These are phyloP conservation scores for Lyophyllum atratum DNA, from an alignment of 768 basidiomycete genomes.

Conservation along the genomic window DNA sequence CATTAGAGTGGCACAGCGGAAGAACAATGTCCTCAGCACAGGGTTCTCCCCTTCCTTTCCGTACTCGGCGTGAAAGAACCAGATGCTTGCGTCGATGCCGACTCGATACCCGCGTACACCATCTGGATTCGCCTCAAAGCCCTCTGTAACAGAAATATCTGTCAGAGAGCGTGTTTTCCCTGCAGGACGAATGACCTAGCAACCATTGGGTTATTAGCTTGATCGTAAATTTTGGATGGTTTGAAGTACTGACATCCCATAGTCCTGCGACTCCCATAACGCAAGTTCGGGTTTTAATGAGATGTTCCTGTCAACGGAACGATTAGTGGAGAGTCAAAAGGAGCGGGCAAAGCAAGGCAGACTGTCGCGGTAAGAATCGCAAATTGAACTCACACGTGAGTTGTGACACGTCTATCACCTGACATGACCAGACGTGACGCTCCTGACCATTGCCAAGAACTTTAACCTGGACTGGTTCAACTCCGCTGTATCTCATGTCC, in stretches of 20 bases:
- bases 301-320: neutral
- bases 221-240: neutral
- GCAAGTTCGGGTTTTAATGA: neutral
- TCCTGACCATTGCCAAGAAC: neutral
- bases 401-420: neutral
- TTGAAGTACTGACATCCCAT: conserved; percentile 40
- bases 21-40: conserved; percentile 80
- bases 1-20: conserved; percentile 80
- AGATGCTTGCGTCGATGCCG: conserved; percentile 87
- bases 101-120: conserved; percentile 75
- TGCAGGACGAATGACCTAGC: conserved; percentile 68
- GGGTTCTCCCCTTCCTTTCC: conserved; percentile 85
- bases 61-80: conserved; percentile 80
- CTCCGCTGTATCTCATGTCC: neutral
- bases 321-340: neutral
- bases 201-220: conserved; percentile 18
- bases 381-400: neutral
- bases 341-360: neutral
- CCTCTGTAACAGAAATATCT: conserved; percentile 72
- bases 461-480: too few relatives aligned
- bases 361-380: neutral
- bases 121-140: conserved; percentile 67
- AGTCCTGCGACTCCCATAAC: conserved; percentile 40
- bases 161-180: conserved; percentile 74
- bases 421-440: conserved; percentile 4